Evolutionary conservation across 352 stramenopile genomes (phyloP).

Genomic region (Pythium rishiriense): DNA sequence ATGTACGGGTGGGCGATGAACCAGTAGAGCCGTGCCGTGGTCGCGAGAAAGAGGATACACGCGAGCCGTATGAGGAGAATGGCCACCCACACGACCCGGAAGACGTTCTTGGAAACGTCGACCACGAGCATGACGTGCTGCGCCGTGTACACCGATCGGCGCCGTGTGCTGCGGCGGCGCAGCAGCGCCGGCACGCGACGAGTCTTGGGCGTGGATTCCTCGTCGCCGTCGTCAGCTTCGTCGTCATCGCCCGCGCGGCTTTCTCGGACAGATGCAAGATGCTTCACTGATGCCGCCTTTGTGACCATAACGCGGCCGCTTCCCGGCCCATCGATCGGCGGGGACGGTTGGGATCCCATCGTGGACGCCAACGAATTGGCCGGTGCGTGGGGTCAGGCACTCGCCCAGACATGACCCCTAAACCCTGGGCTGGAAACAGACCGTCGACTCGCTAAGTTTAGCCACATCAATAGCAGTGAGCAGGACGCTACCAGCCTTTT

Average conservation of each 20-base stretch:
- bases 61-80: not conserved
- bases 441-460: not conserved
- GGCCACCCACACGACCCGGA: slow-evolving; percentile 6
- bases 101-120: not conserved
- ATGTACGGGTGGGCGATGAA: slow-evolving; percentile 32
- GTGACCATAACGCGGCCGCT: not conserved
- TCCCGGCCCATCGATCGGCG: not conserved
- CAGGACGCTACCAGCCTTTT: too few relatives aligned
- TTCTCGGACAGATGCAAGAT: not conserved
- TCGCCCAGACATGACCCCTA: too few relatives aligned
- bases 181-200: not conserved
- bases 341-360: not conserved
- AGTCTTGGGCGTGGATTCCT: not conserved
- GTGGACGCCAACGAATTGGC: not conserved
- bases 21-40: slow-evolving; percentile 22
- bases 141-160: slow-evolving; percentile 9
- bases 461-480: too few relatives aligned
- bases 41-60: slow-evolving; percentile 20
- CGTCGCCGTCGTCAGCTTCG: not conserved
- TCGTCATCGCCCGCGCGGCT: not conserved
- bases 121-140: slow-evolving; percentile 16
- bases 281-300: not conserved
- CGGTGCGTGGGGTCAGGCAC: too few relatives aligned
- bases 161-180: not conserved
- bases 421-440: too few relatives aligned